Evolutionary conservation across 2,329 filamentous ascomycete species (phyloP).

Genomic region (Tolypocladium album): DNA sequence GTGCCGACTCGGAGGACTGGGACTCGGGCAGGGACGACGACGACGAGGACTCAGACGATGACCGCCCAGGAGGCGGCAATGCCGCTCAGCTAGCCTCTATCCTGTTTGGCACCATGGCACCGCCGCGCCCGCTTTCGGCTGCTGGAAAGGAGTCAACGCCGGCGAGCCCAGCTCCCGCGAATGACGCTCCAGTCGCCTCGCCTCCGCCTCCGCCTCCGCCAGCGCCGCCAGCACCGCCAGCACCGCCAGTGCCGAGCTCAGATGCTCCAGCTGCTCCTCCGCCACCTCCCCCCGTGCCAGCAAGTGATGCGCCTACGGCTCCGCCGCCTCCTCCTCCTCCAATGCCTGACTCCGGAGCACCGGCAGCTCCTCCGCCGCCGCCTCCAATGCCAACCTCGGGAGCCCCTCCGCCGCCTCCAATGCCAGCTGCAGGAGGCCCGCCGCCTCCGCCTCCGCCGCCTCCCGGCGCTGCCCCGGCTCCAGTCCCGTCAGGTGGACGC

Average conservation of each 20-base stretch:
- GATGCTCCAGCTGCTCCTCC: slow-evolving; percentile 19
- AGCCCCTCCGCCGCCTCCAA: slow-evolving; percentile 24
- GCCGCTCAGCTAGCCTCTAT: slow-evolving; percentile 91
- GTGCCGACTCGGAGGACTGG: slow-evolving; percentile 61
- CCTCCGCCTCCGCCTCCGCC: slow-evolving; percentile 23
- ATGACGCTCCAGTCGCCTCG: slow-evolving; percentile 27
- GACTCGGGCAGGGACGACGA: slow-evolving; percentile 58
- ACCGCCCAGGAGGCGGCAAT: slow-evolving; percentile 66
- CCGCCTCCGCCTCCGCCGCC: slow-evolving; percentile 36
- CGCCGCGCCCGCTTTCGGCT: slow-evolving; percentile 77
- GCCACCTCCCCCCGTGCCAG: slow-evolving; percentile 16
- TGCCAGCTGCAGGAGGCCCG: slow-evolving; percentile 20
- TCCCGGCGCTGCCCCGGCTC: slow-evolving; percentile 27
- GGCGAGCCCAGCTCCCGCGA: slow-evolving; percentile 25
- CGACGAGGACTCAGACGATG: slow-evolving; percentile 64
- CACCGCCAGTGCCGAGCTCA: slow-evolving; percentile 14
- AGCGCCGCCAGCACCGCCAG: no score
- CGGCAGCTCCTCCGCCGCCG: slow-evolving; percentile 17
- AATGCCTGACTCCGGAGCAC: slow-evolving; percentile 14
- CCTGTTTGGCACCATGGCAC: slow-evolving; percentile 93
- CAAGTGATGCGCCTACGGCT: slow-evolving; percentile 10
- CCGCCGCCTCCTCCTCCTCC: slow-evolving; percentile 18
- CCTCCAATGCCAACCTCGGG: slow-evolving; percentile 22
- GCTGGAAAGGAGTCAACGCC: slow-evolving; percentile 57
- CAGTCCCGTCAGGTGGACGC: slow-evolving; percentile 37